These are phyloP conservation scores for Hanseniaspora hatyaiensis DNA, from an alignment of 805 yeast genomes.

Conservation along the genomic window DNA sequence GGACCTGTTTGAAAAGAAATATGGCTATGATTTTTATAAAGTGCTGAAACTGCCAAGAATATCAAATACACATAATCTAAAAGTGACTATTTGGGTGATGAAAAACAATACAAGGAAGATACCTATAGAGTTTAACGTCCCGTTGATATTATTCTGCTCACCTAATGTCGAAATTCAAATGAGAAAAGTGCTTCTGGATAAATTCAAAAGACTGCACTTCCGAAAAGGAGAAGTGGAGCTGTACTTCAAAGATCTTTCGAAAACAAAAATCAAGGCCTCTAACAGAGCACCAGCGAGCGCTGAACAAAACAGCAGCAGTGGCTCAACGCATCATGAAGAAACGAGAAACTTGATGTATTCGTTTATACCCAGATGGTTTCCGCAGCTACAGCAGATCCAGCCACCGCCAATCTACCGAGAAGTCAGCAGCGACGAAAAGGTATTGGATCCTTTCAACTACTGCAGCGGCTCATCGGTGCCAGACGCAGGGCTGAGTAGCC, in stretches of 20 bases:
- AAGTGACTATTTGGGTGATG: slow-evolving; percentile 2
- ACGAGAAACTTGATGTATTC: slow-evolving; percentile 9
- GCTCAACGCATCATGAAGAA: too few species aligned
- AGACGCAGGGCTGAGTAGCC: too few species aligned
- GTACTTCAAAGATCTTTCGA: slow-evolving; percentile 21
- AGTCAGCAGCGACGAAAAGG: slow-evolving; percentile 20
- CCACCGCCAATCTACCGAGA: slow-evolving; percentile 22
- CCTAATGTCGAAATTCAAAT: slow-evolving; percentile 60
- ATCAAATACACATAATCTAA: slow-evolving; percentile 8
- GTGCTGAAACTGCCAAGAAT: slow-evolving; percentile 12
- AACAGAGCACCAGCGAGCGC: too few species aligned
- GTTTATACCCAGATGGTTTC: slow-evolving; percentile 15
- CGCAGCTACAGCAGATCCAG: slow-evolving; percentile 12
- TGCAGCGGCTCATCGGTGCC: too few species aligned
- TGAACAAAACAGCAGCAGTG: too few species aligned
- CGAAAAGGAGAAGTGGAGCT: slow-evolving; percentile 30
- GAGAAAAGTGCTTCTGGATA: slow-evolving; percentile 31
- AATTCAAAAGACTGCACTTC: slow-evolving; percentile 34
- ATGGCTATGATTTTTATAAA: background rate
- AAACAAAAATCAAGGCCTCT: too few species aligned
- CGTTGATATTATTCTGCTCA: slow-evolving; percentile 55
- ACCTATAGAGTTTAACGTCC: slow-evolving; percentile 72
- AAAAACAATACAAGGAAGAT: slow-evolving; percentile 59
- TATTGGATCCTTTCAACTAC: background rate
- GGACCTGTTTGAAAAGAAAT: slow-evolving; percentile 4